phyloP scores from a whole-genome alignment of 345 rosid genomes.

The Citrus trifoliata region DNA sequence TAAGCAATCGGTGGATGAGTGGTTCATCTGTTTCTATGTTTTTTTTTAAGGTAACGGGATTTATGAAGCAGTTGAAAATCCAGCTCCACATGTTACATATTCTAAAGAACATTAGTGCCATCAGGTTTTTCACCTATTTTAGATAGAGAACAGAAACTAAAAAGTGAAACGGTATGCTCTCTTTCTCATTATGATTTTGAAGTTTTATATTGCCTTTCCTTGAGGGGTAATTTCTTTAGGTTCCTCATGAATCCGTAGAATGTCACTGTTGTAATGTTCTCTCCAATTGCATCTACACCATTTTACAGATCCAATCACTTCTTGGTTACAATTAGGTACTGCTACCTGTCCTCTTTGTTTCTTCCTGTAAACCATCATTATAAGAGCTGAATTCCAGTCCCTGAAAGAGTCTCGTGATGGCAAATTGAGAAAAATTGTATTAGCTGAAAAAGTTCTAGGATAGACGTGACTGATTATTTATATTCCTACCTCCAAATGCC shows the following conservation, averaged over 20 bases:
- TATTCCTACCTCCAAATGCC: neutral
- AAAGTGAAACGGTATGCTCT: neutral
- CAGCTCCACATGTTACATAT: constrained; percentile 3
- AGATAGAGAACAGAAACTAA: constrained; percentile 1
- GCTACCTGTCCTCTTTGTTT: neutral
- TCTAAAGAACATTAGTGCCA: constrained; percentile 3
- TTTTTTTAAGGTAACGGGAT: constrained; percentile 9
- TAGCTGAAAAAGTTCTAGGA: neutral
- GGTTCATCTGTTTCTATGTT: neutral
- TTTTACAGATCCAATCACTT: neutral
- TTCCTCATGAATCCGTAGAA: neutral
- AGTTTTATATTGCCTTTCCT: neutral
- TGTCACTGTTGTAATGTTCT: neutral
- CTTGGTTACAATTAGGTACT: neutral
- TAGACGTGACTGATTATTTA: neutral
- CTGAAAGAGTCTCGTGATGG: neutral
- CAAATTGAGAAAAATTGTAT: neutral
- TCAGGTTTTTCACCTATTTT: neutral
- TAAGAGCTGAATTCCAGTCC: neutral
- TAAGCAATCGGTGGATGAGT: neutral
- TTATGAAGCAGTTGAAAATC: constrained; percentile 7
- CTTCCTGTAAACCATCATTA: neutral
- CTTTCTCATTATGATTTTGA: neutral
- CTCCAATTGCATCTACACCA: neutral
- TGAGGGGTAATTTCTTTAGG: neutral